phyloP scores from a whole-genome alignment of 257 asterid species.

The Mitragyna speciosa region DNA sequence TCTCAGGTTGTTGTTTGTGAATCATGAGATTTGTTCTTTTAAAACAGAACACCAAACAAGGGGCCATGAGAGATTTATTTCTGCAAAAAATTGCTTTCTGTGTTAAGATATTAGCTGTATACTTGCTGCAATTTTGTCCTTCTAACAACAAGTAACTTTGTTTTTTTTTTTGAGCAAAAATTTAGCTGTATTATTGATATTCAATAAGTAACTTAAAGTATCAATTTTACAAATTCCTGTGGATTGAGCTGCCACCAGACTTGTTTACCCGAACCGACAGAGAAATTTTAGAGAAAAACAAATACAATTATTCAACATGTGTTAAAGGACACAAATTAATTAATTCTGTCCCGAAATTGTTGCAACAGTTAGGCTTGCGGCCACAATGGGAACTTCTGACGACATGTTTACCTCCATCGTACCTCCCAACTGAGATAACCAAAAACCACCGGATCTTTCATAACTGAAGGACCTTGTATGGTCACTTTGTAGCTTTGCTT shows the following conservation, averaged over 20 bases:
- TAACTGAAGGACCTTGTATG: constrained; percentile 36
- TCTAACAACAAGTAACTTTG: too few species aligned
- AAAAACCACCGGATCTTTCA: constrained; percentile 26
- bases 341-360: constrained; percentile 1
- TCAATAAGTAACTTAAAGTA: too few species aligned
- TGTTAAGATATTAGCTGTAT: background rate
- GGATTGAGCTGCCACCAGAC: background rate
- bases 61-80: background rate
- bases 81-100: too few species aligned
- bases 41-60: background rate
- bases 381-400: constrained; percentile 73
- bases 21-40: background rate
- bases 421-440: constrained; percentile 67
- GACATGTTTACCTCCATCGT: constrained; percentile 36
- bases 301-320: constrained; percentile 10
- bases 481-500: constrained; percentile 53
- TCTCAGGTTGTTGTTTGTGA: background rate
- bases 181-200: too few species aligned
- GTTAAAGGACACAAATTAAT: constrained; percentile 11
- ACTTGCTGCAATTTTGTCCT: background rate
- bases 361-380: too few species aligned
- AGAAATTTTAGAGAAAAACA: too few species aligned
- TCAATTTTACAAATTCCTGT: background rate
- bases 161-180: too few species aligned
- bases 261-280: too few species aligned